Evolutionary conservation across 768 basidiomycete species (phyloP).

Genomic region (Coprinopsis marcescibilis): DNA sequence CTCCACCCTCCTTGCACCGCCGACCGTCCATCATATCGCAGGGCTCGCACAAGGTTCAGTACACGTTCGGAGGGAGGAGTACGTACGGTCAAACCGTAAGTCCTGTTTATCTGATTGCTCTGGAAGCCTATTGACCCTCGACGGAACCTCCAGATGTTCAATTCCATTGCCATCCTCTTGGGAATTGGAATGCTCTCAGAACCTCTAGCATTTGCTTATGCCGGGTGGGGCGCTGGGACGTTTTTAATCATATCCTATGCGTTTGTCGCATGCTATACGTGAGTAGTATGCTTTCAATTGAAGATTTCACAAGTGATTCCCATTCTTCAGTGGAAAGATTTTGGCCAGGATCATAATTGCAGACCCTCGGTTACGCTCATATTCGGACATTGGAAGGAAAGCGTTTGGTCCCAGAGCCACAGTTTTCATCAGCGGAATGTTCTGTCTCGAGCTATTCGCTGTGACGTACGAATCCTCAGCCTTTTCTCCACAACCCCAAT

Average conservation of each 20-base stretch:
- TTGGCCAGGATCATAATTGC: slow-evolving; percentile 69
- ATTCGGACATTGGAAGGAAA: slow-evolving; percentile 84
- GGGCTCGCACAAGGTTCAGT: slow-evolving; percentile 19
- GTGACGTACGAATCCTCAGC: slow-evolving; percentile 47
- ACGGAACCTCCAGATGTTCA: slow-evolving; percentile 59
- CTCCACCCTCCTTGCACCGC: slow-evolving; percentile 18
- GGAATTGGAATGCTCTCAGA: slow-evolving; percentile 89
- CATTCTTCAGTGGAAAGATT: slow-evolving; percentile 66
- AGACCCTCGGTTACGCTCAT: slow-evolving; percentile 70
- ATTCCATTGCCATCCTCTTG: slow-evolving; percentile 78
- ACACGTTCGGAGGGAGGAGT: slow-evolving; percentile 48
- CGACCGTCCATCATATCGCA: slow-evolving; percentile 29
- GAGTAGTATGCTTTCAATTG: slow-evolving; percentile 23
- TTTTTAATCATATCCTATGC: slow-evolving; percentile 72
- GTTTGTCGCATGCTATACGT: slow-evolving; percentile 86
- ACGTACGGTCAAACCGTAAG: slow-evolving; percentile 71
- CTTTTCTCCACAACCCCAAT: neutral
- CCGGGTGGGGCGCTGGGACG: slow-evolving; percentile 83
- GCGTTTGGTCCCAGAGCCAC: slow-evolving; percentile 78
- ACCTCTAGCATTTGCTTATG: slow-evolving; percentile 86
- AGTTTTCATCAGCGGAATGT: slow-evolving; percentile 60
- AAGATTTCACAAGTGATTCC: neutral
- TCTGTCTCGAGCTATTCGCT: slow-evolving; percentile 84
- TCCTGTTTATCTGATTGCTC: neutral
- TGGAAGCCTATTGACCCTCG: slow-evolving; percentile 1